Base-by-base conservation (phyloP, 225 moss, liverwort and hornwort species). In the Bryoerythrophyllum caledonicum region DNA sequence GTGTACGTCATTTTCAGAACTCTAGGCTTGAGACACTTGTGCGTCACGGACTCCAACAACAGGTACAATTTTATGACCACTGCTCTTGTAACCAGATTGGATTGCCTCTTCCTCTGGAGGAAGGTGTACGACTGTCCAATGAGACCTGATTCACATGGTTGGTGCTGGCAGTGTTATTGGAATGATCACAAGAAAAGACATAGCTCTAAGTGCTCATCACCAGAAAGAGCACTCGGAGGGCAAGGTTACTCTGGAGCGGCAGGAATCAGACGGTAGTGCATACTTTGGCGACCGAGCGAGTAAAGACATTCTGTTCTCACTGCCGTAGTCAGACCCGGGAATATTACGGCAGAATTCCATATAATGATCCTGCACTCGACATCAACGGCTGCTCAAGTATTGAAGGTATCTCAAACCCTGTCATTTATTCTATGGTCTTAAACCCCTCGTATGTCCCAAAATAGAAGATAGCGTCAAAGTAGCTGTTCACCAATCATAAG, bases 181-280 rank as follows among this genome's bases (percentile, higher is more conserved):
- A 60, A 92, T 94, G 90, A 91, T 94, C 37, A 94, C 94, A 48
- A 86, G 94, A 60, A 91, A 87, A 79, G 90, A 94, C 67, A 81
- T 94, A 56, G 80, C 86, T 26, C 79, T 81, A 41, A 90, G 82
- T 28, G 82, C 76, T 48, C 88, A 77, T 43, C 79, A 43, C 23
- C 82, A 61, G 63, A 58, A 77, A 30, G 82, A 84, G 14, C 79
- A 78, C 27, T 66, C 80, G 10, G 78, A 84, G 52, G 77, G 77
- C 72, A 84, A 82, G 64, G 41, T 73, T 28, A 60, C 74, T n/a
- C 73, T 86, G 60, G 84, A 84, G 76, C 71, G 82, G 21, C 82
- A 80, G 68, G 82, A 87, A 63, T 82, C 82, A 26, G 87, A 87
- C 43, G 79, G 75, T 35, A 82, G 82, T 70, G 60, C 84, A 17